These are phyloP conservation scores for Fragosphaeria purpurea DNA, from an alignment of 2,329 filamentous ascomycete genomes.

Conservation along the genomic window DNA sequence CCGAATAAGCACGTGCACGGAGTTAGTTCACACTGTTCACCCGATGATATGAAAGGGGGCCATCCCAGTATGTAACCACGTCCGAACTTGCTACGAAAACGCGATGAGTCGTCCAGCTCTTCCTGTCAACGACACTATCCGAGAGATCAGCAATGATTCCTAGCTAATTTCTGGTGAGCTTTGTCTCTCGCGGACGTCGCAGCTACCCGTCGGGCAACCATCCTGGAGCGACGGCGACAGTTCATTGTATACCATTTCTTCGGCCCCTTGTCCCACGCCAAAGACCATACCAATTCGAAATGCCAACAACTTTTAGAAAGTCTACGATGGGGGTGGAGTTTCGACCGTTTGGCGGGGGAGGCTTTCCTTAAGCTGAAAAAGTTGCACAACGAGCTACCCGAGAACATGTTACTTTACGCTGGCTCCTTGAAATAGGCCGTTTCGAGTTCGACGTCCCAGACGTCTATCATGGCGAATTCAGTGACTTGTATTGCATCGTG, in stretches of 20 bases:
- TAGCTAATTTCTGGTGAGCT: background rate
- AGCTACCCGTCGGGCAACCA: background rate
- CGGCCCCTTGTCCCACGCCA: background rate
- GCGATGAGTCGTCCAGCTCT: background rate
- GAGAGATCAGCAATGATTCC: background rate
- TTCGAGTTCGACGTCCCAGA: background rate
- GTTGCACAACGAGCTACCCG: background rate
- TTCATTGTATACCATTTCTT: background rate
- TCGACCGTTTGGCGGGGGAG: background rate
- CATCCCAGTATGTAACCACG: too few species aligned
- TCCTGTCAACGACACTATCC: background rate
- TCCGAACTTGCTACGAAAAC: background rate
- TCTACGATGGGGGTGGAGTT: background rate
- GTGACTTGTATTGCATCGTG: background rate
- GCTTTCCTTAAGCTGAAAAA: background rate
- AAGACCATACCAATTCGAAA: background rate
- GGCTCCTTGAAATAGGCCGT: background rate
- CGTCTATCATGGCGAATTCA: background rate
- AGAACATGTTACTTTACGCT: background rate
- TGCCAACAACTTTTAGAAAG: background rate
- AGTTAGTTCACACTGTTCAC: too few species aligned
- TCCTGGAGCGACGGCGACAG: background rate
- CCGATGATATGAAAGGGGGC: too few species aligned
- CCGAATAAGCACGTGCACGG: too few species aligned
- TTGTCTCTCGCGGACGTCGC: background rate